Evolutionary conservation across 2,329 filamentous ascomycete genomes (phyloP).

Genomic region (Sporothrix globosa): DNA sequence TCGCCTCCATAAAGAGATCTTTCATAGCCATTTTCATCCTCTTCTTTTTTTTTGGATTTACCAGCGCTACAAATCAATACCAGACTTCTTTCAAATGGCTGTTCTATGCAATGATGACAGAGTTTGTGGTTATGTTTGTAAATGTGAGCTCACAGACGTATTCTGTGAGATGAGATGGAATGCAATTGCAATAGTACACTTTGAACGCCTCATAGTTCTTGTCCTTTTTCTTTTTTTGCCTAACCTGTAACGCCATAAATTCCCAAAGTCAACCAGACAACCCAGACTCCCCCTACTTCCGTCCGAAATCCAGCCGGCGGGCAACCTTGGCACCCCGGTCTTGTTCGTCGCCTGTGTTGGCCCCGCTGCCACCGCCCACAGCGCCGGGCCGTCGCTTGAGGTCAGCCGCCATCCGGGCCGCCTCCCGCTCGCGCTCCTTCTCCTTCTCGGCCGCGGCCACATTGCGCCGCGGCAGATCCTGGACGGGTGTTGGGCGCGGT

Average conservation of each 20-base stretch:
- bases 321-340: constrained; percentile 74
- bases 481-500: constrained; percentile 79
- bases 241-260: background rate
- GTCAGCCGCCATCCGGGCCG: constrained; percentile 77
- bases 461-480: constrained; percentile 77
- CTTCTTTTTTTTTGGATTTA: constrained; percentile 4
- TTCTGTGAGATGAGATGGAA: background rate
- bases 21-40: background rate
- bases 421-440: constrained; percentile 50
- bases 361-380: constrained; percentile 47
- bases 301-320: constrained; percentile 77
- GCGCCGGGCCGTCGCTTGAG: constrained; percentile 75
- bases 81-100: background rate
- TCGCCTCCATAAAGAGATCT: background rate
- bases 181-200: constrained; percentile 3
- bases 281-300: constrained; percentile 40
- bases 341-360: constrained; percentile 52
- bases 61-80: constrained; percentile 7
- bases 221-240: background rate
- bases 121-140: background rate
- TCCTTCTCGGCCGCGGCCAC: constrained; percentile 64
- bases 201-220: background rate
- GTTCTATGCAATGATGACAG: background rate
- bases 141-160: background rate
- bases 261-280: background rate